phyloP scores from a whole-genome alignment of 2,329 filamentous ascomycete species.

The Monilinia laxa region DNA sequence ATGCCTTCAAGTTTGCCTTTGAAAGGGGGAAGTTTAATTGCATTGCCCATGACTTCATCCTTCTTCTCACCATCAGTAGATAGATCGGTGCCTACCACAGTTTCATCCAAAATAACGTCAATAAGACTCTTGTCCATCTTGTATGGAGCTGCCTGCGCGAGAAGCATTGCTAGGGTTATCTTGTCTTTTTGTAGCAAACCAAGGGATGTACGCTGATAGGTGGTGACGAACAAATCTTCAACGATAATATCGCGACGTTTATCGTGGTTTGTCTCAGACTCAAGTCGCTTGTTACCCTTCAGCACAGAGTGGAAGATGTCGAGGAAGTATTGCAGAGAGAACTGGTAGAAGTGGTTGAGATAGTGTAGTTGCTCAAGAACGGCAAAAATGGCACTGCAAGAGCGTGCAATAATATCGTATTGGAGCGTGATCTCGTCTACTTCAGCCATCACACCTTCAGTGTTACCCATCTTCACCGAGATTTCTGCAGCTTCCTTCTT shows the following conservation, averaged over 20 bases:
- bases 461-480: slow-evolving; percentile 92
- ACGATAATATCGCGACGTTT: slow-evolving; percentile 85
- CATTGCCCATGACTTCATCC: slow-evolving; percentile 66
- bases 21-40: slow-evolving; percentile 69
- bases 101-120: slow-evolving; percentile 79
- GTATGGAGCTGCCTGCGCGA: slow-evolving; percentile 94
- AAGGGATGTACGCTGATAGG: slow-evolving; percentile 90
- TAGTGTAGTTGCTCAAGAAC: slow-evolving; percentile 96
- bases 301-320: slow-evolving; percentile 96
- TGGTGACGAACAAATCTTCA: slow-evolving; percentile 83
- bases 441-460: slow-evolving; percentile 96
- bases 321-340: slow-evolving; percentile 96
- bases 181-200: slow-evolving; percentile 91
- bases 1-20: slow-evolving; percentile 69
- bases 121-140: slow-evolving; percentile 90
- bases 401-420: slow-evolving; percentile 88
- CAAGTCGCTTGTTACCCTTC: slow-evolving; percentile 72
- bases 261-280: slow-evolving; percentile 70
- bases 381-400: slow-evolving; percentile 96
- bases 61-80: slow-evolving; percentile 65
- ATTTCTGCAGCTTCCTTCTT: slow-evolving; percentile 98
- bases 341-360: slow-evolving; percentile 99
- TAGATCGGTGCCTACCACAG: slow-evolving; percentile 73
- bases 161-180: slow-evolving; percentile 89
- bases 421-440: slow-evolving; percentile 94